A percentile compares a stretch with the other conserved stretches of the same genome.
Evolutionary conservation across 1,284 basidiomycete species (phyloP).

Genomic region (Exobasidium cylindrosporum): DNA sequence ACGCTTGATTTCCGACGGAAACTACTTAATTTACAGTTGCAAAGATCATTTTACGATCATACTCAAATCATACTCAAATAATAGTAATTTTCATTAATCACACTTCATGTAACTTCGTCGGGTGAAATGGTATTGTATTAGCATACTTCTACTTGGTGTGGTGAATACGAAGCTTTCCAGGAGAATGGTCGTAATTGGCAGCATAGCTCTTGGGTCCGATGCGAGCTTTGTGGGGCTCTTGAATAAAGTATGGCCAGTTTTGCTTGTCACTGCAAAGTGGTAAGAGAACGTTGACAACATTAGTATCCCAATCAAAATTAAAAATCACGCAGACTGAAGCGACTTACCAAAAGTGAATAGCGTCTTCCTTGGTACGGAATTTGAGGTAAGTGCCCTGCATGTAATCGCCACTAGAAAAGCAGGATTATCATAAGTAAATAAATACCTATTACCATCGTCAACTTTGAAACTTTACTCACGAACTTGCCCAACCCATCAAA

Average conservation of each 20-base stretch:
- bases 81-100: neutral
- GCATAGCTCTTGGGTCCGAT: constrained; percentile 71
- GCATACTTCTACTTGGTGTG: constrained; percentile 77
- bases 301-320: constrained; percentile 55
- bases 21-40: too few relatives aligned
- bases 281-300: neutral
- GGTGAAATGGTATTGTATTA: neutral
- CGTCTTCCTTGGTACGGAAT: constrained; percentile 87
- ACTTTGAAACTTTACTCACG: constrained; percentile 38
- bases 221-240: constrained; percentile 56
- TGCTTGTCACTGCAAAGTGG: constrained; percentile 39
- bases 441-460: neutral
- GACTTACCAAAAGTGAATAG: constrained; percentile 71
- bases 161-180: constrained; percentile 76
- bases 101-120: neutral
- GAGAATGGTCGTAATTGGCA: constrained; percentile 78
- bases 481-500: constrained; percentile 87
- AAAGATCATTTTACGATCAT: too few relatives aligned
- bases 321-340: neutral
- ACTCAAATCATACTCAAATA: neutral
- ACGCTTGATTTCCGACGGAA: too few relatives aligned
- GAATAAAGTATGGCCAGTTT: constrained; percentile 56
- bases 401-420: constrained; percentile 75
- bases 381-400: constrained; percentile 87
- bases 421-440: too few relatives aligned